A percentile compares a stretch with the other conserved stretches of the same genome.
phyloP scores from a whole-genome alignment of 108 stramenopile species.

The Pseudonitzschia multiseries region DNA sequence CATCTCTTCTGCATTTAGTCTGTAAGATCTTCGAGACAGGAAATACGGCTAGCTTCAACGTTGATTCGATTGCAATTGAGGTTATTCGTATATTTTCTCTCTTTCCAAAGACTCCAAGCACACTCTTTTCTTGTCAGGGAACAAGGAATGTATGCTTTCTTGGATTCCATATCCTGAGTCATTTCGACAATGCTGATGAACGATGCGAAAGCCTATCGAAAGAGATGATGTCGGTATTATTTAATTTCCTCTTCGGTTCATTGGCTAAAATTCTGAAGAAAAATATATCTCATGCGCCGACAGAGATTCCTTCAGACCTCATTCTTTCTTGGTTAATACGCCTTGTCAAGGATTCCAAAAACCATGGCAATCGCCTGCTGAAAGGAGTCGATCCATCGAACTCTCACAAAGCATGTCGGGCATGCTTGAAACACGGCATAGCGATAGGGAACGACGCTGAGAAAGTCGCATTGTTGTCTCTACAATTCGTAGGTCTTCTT shows the following conservation, averaged over 20 bases:
- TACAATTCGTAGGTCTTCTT: constrained; percentile 12
- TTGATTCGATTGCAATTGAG: not conserved
- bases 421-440: constrained; percentile 29
- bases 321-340: constrained; percentile 6
- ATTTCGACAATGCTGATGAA: not conserved
- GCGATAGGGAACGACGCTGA: not conserved
- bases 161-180: not conserved
- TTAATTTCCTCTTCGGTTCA: constrained; percentile 6
- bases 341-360: not conserved
- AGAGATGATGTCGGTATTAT: not conserved
- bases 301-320: not conserved
- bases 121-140: not conserved
- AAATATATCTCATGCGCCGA: not conserved
- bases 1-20: constrained; percentile 2
- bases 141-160: not conserved
- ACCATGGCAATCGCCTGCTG: not conserved
- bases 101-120: not conserved
- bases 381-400: not conserved
- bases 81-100: not conserved
- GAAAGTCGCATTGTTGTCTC: constrained; percentile 7
- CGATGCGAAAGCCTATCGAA: not conserved
- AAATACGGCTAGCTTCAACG: constrained; percentile 1
- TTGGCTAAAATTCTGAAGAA: constrained; percentile 8
- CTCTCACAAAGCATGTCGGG: constrained; percentile 21
- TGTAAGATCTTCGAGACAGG: constrained; percentile 1